Conservation (phyloP, 2,329 filamentous ascomycete species). For the Pseudogymnoascus sp. region DNA sequence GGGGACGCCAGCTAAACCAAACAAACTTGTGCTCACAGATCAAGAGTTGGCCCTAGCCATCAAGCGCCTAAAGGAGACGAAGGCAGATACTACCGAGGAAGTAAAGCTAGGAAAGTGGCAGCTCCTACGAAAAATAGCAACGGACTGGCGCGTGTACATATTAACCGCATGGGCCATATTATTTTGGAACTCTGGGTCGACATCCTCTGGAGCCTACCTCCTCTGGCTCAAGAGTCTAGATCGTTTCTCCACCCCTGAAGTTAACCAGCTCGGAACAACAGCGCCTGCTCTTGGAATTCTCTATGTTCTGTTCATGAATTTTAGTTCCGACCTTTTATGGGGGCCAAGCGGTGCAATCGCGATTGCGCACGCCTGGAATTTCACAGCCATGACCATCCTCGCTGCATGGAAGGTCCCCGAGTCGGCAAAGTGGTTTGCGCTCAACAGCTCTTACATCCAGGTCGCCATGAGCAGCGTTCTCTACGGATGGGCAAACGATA, state of each 20-base stretch:
- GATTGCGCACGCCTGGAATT: conserved; percentile 41
- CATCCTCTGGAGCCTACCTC: conserved; percentile 41
- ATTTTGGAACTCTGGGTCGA: conserved; percentile 49
- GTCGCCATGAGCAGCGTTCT: conserved; percentile 40
- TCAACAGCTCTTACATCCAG: conserved; percentile 35
- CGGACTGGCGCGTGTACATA: conserved; percentile 41
- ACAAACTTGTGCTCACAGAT: conserved; percentile 37
- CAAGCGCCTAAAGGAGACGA: conserved; percentile 36
- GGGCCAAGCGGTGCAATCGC: conserved; percentile 50
- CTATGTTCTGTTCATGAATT: conserved; percentile 45
- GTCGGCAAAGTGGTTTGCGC: conserved; percentile 45
- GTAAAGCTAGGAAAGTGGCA: conserved; percentile 23
- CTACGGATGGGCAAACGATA: conserved; percentile 40
- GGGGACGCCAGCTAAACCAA: conserved; percentile 42
- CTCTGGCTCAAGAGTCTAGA: conserved; percentile 51
- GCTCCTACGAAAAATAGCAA: conserved; percentile 28
- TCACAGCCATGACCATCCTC: conserved; percentile 45
- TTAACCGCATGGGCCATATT: conserved; percentile 44
- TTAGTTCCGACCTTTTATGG: conserved; percentile 44
- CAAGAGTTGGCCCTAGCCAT: conserved; percentile 39
- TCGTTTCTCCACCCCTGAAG: conserved; percentile 35
- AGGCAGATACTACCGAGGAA: conserved; percentile 33
- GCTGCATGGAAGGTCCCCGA: conserved; percentile 50
- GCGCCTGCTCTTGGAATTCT: conserved; percentile 49
- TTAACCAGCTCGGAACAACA: conserved; percentile 46